Evolutionary conservation across 2,329 filamentous ascomycete species (phyloP), one percentile per base, ranked within the genome.

Genomic region (Zymoseptoria pseudotritici): DNA sequence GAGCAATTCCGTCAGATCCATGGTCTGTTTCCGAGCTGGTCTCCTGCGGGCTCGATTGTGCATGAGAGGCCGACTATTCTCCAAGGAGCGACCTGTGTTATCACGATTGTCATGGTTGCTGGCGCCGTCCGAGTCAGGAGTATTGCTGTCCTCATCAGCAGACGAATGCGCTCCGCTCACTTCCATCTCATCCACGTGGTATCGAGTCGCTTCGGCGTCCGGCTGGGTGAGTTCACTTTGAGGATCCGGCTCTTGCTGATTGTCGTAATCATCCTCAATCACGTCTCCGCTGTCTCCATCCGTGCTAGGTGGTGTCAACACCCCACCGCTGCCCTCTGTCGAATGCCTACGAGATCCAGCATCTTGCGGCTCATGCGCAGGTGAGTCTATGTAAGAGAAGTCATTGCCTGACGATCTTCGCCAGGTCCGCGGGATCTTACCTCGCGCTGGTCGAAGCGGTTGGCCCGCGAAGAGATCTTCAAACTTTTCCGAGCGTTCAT

Each of bases 341-440:
- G 63, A 65, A 10, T 63, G 58, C 51, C 62, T 61, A 4, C 62
- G 61, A 51, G 55, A 53, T 24, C 57, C 24, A 57, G 52, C 53
- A 56, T 61, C 36, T 51, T 55, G 11, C 57, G 58, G 58, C 50
- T 58, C 54, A 56, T 67, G 67, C 11, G 60, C 73, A 19, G 71
- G 70, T 54, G 73, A 75, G 50, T 78, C 74, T 21, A 72, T 69
- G 59, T 76, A 75, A 7, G 70, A 67, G 50, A 73, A 74, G 54
- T 77, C 68, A 54, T 65, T 72, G 4, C 69, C 72, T 42, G 70
- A 76, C 20, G 67, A 74, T n/a, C 74, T 70, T 50, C 77, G 74
- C 73, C 77, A 77, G 3, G 76, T 77, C 17, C 71, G 70, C 42
- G 76, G 73, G 26, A 77, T 69, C 59, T 77, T 78, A 17, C 72